A percentile compares a stretch with the other conserved stretches of the same genome.
These are phyloP conservation scores for Ricinus communis DNA, from an alignment of 345 rosid species.

Conservation along the genomic window DNA sequence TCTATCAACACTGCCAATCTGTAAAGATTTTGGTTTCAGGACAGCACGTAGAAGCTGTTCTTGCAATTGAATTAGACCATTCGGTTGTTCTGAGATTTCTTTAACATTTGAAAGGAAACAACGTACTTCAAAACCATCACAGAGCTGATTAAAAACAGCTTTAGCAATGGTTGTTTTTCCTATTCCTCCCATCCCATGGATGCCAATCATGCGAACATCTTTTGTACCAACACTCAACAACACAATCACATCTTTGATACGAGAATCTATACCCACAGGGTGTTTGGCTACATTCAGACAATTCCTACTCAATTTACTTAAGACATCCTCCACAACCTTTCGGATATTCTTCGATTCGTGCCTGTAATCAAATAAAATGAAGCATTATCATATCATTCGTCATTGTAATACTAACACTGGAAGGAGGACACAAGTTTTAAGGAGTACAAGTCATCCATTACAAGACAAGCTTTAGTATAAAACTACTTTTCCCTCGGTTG, in stretches of 20 bases:
- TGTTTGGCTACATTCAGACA: neutral
- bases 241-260: neutral
- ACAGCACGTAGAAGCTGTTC: neutral
- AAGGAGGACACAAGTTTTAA: too few species aligned
- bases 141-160: constrained; percentile 1
- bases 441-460: too few species aligned
- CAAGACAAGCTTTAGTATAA: too few species aligned
- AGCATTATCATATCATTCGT: too few species aligned
- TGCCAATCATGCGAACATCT: neutral
- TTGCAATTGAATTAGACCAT: constrained; percentile 2
- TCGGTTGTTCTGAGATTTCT: neutral
- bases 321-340: neutral
- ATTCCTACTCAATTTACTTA: neutral
- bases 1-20: neutral
- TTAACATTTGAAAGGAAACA: neutral
- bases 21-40: neutral
- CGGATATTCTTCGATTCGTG: neutral
- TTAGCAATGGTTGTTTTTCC: neutral
- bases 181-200: constrained; percentile 9
- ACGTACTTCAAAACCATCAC: neutral
- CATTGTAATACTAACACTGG: too few species aligned
- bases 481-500: too few species aligned
- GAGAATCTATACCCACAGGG: neutral
- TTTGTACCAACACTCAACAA: neutral
- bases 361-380: neutral